Evolutionary conservation across 495 filamentous ascomycete genomes (phyloP).

Genomic region (Trichoderma parareesei): DNA sequence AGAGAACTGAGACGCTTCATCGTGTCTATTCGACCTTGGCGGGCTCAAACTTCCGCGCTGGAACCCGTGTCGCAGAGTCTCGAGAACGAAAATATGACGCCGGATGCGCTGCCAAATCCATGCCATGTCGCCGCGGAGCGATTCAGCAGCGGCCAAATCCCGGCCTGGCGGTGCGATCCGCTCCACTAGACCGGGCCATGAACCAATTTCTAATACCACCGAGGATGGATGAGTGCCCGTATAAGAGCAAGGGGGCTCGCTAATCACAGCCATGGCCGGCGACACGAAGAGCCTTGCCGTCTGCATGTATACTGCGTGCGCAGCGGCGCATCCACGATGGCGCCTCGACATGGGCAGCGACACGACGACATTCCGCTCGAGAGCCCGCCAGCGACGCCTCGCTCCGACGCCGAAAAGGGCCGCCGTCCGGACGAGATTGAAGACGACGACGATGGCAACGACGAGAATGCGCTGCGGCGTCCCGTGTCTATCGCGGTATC

Average conservation of each 20-base stretch:
- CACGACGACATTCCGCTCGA: not conserved
- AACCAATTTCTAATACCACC: conserved; percentile 1
- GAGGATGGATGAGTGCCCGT: not conserved
- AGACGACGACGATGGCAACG: not conserved
- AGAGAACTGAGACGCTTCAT: too few species aligned
- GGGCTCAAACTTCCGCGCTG: too few species aligned
- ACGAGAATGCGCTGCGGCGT: not conserved
- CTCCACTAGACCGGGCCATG: not conserved
- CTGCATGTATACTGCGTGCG: not conserved
- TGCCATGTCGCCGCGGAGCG: not conserved
- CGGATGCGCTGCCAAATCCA: not conserved
- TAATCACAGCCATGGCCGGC: not conserved
- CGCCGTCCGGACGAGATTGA: not conserved
- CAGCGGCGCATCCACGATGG: not conserved
- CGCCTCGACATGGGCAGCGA: not conserved
- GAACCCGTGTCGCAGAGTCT: not conserved
- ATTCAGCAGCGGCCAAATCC: not conserved
- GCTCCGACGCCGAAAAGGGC: not conserved
- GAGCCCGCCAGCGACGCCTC: not conserved
- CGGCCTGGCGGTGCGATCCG: not conserved
- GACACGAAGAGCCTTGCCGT: not conserved
- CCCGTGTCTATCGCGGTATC: not conserved
- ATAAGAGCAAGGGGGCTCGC: conserved; percentile 3
- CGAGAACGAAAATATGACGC: not conserved
- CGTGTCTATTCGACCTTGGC: too few species aligned